Conservation (phyloP, 225 moss, liverwort and hornwort species). For the Lunularia cruciata region DNA sequence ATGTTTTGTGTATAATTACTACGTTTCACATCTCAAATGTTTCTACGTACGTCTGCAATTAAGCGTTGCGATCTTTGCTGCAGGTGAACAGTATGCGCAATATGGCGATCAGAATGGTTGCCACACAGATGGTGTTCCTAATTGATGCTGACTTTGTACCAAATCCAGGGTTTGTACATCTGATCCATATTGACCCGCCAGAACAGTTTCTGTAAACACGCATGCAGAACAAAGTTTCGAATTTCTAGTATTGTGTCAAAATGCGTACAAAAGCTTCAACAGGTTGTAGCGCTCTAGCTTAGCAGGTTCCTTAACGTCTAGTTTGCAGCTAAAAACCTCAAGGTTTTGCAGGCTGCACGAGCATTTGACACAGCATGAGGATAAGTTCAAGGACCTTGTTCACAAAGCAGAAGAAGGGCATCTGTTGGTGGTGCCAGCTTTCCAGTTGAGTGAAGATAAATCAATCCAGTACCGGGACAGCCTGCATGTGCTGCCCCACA, state of each 20-base stretch:
- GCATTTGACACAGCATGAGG: slow-evolving; percentile 35
- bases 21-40: too few relatives aligned
- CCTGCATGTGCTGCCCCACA: slow-evolving; percentile 42
- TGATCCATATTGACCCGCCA: too few relatives aligned
- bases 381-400: slow-evolving; percentile 26
- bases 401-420: slow-evolving; percentile 21
- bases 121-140: slow-evolving; percentile 32
- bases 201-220: too few relatives aligned
- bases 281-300: too few relatives aligned
- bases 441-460: slow-evolving; percentile 35
- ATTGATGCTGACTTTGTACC: slow-evolving; percentile 44
- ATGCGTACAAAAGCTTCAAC: too few relatives aligned
- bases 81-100: slow-evolving; percentile 43
- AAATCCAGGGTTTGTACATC: slow-evolving; percentile 33
- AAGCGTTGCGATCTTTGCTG: neutral
- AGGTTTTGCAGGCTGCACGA: slow-evolving; percentile 36
- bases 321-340: neutral
- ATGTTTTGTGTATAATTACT: too few relatives aligned
- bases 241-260: too few relatives aligned
- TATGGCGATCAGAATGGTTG: slow-evolving; percentile 40
- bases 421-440: slow-evolving; percentile 39
- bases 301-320: too few relatives aligned
- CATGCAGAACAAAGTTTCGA: too few relatives aligned
- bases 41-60: neutral
- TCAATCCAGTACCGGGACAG: slow-evolving; percentile 32